These are phyloP conservation scores for Yarrowia sp. DNA, from an alignment of 805 yeast genomes.

Conservation along the genomic window DNA sequence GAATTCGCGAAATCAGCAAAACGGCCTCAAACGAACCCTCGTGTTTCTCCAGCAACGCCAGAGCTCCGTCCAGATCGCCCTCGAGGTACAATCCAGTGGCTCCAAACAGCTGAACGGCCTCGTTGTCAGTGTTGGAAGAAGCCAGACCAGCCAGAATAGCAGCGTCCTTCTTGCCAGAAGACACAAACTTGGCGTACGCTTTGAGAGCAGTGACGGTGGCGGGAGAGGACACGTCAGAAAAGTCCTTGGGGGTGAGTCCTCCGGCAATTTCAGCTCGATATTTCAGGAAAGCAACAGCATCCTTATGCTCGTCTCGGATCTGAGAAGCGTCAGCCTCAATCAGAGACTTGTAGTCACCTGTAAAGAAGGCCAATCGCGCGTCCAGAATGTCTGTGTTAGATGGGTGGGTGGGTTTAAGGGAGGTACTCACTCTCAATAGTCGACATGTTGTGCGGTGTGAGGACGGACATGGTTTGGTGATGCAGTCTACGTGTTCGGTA, in stretches of 20 bases:
- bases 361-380: conserved; percentile 39
- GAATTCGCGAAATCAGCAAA: conserved; percentile 41
- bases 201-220: conserved; percentile 30
- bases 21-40: conserved; percentile 44
- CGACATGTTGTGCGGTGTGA: conserved; percentile 1
- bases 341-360: conserved; percentile 43
- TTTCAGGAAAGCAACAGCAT: conserved; percentile 39
- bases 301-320: conserved; percentile 30
- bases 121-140: conserved; percentile 33
- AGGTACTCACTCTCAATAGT: conserved; percentile 20
- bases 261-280: conserved; percentile 44
- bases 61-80: conserved; percentile 46
- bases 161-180: conserved; percentile 33
- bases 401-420: neutral
- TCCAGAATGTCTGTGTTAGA: conserved; percentile 17
- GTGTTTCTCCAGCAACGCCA: conserved; percentile 41
- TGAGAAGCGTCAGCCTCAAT: conserved; percentile 34
- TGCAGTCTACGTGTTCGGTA: neutral
- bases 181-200: conserved; percentile 35
- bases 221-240: conserved; percentile 32
- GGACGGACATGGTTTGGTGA: neutral
- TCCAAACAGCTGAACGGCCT: conserved; percentile 43
- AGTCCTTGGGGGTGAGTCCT: conserved; percentile 33
- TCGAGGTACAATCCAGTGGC: conserved; percentile 45
- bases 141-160: conserved; percentile 28